Percentiles rank a stretch among this genome's conserved stretches.
Conservation (phyloP, 495 filamentous ascomycete species). For the Aeminium ludgeri region DNA sequence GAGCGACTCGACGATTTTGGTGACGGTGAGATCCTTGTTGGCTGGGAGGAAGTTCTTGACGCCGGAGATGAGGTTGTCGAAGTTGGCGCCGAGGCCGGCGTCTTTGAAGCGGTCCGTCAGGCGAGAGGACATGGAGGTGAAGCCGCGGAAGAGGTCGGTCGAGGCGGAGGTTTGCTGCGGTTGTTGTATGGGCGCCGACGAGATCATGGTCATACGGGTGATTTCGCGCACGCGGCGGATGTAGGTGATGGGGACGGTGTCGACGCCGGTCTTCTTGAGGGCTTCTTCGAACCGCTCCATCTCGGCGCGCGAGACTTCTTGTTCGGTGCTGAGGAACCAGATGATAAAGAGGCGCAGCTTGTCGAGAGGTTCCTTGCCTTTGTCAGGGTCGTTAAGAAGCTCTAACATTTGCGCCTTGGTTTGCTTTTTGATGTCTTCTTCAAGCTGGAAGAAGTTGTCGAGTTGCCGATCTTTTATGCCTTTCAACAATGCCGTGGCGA, state of each 20-base stretch:
- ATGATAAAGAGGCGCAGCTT: constrained; percentile 91
- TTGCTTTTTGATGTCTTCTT: constrained; percentile 87
- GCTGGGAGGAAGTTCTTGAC: constrained; percentile 96
- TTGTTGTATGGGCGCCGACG: constrained; percentile 52
- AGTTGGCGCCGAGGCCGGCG: constrained; percentile 72
- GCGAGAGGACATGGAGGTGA: constrained; percentile 72
- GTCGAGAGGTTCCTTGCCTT: constrained; percentile 69
- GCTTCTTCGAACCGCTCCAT: constrained; percentile 81
- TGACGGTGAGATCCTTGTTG: constrained; percentile 88
- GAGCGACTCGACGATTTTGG: constrained; percentile 93
- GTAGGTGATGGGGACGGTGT: constrained; percentile 64
- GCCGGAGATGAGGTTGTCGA: constrained; percentile 89
- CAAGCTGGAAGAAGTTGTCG: constrained; percentile 90
- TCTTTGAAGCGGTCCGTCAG: constrained; percentile 90
- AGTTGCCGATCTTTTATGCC: constrained; percentile 89
- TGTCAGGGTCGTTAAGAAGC: constrained; percentile 60
- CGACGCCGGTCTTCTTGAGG: constrained; percentile 52
- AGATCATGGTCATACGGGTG: constrained; percentile 98
- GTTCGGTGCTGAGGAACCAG: constrained; percentile 92
- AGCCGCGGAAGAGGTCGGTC: constrained; percentile 66
- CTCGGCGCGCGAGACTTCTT: constrained; percentile 64
- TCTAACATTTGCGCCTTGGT: constrained; percentile 81
- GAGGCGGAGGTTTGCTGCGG: constrained; percentile 48
- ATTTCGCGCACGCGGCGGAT: constrained; percentile 85
- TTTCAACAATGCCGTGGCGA: constrained; percentile 66